Conservation (phyloP, 2,329 filamentous ascomycete genomes). For the Pyricularia pennisetigena region DNA sequence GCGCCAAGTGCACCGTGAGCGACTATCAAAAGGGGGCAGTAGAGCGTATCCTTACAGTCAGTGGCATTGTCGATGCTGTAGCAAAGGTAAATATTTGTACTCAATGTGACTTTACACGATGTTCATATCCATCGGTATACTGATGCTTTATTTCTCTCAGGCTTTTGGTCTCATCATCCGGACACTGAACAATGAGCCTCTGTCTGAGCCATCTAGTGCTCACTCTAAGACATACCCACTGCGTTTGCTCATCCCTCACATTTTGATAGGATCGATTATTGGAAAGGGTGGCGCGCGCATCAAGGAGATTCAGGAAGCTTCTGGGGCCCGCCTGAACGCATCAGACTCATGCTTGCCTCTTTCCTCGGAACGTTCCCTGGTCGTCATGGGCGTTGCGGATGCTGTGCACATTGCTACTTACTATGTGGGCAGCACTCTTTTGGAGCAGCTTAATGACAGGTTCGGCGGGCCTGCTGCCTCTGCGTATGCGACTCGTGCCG, state of each 20-base stretch:
- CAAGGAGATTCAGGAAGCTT: constrained; percentile 96
- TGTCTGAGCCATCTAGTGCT: constrained; percentile 77
- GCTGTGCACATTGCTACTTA: constrained; percentile 98
- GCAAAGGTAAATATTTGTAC: constrained; percentile 64
- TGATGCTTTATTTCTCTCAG: constrained; percentile 30
- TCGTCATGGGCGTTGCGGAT: constrained; percentile 95
- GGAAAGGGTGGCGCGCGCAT: constrained; percentile 94
- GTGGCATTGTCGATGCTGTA: constrained; percentile 89
- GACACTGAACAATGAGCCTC: constrained; percentile 92
- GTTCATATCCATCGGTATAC: not conserved
- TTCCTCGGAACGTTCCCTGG: constrained; percentile 93
- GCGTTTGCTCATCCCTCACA: constrained; percentile 88
- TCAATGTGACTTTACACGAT: constrained; percentile 3
- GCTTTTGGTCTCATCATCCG: constrained; percentile 97
- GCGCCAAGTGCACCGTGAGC: constrained; percentile 96
- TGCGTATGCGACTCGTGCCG: constrained; percentile 93
- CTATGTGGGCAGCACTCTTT: constrained; percentile 95
- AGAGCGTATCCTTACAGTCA: constrained; percentile 95
- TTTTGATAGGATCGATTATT: constrained; percentile 97
- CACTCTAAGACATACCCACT: constrained; percentile 97
- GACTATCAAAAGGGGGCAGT: constrained; percentile 96
- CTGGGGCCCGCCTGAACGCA: constrained; percentile 89
- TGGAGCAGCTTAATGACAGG: constrained; percentile 93
- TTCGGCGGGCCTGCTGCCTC: constrained; percentile 94
- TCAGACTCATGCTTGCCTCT: constrained; percentile 91